phyloP scores from a whole-genome alignment of 1,284 basidiomycete genomes.

The Gymnopus androsaceus region DNA sequence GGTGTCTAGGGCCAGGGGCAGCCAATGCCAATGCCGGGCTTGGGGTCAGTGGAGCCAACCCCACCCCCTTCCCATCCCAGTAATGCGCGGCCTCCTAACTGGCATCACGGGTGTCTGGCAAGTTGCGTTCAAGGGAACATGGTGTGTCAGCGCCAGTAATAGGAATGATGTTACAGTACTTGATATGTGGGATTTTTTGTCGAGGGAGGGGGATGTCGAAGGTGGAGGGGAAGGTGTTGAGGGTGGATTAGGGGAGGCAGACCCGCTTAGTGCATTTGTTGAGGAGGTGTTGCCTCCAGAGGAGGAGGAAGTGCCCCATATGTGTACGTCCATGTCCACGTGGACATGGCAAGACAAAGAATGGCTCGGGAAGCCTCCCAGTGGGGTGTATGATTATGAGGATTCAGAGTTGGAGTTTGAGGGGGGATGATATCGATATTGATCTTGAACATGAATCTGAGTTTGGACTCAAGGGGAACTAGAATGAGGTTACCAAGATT shows the following conservation, averaged over 20 bases:
- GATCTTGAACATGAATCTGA: too few relatives aligned
- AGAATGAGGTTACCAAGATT: too few relatives aligned
- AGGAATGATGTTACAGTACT: slow-evolving; percentile 76
- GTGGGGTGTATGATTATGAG: slow-evolving; percentile 57
- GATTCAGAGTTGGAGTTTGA: slow-evolving; percentile 47
- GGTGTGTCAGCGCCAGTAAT: slow-evolving; percentile 92
- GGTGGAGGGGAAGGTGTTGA: too few relatives aligned
- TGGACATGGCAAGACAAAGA: slow-evolving; percentile 40
- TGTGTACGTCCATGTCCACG: too few relatives aligned
- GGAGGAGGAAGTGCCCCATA: too few relatives aligned
- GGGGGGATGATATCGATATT: too few relatives aligned
- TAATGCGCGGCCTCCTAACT: slow-evolving; percentile 84
- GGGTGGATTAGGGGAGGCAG: background rate
- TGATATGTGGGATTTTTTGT: slow-evolving; percentile 89
- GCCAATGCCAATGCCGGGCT: too few relatives aligned
- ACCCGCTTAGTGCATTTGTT: background rate
- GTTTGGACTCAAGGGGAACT: too few relatives aligned
- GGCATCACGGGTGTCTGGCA: slow-evolving; percentile 95
- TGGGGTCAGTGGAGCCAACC: too few relatives aligned
- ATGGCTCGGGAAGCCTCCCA: slow-evolving; percentile 56
- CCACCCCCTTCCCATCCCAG: too few relatives aligned
- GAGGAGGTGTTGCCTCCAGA: too few relatives aligned
- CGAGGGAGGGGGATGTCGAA: slow-evolving; percentile 46
- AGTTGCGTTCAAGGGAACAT: slow-evolving; percentile 88
- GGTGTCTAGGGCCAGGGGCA: too few relatives aligned